Base-by-base conservation (phyloP, 169 alveolate genomes). In the Plasmodium gaboni region DNA sequence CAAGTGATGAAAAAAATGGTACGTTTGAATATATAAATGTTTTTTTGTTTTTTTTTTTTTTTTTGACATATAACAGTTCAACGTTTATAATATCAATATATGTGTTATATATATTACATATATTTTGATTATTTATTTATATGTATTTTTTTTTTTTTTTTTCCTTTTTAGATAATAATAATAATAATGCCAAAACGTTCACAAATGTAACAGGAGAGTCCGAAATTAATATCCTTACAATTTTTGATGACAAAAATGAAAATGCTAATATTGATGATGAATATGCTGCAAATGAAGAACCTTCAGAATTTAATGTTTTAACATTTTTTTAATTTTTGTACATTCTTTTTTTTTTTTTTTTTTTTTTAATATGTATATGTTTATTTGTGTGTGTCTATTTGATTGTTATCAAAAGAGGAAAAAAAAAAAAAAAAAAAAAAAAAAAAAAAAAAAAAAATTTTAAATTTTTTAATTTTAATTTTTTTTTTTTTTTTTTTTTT, bases 1-100 rank as follows among this genome's bases (percentile, higher is more conserved):
- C 88, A 13, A 88, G 87, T 48, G 68, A 65, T 55, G 46, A 38
- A 38, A 38, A 38, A 38, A 85, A 68, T 17, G 93, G 92, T 70
- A 67, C 78, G 53, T 48, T 51, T 53, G 60, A 50, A 74, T 59
- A 50, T 60, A 48, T n/a, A 65, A 4, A 13, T 13, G 4, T 9
- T 64, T 19, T 15, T 38, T 7, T 65, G 2, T 55, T 15, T 55
- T 55, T 15, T 55, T 55, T 12, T 55, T 6, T 55, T 5, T 55
- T 55, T 55, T 17, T 13, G 9, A 2, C 9, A 55, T n/a, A 12
- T 51, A 51, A 13, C 13, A 12, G 1, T 17, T 55, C 2, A 6
- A 6, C 17, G 17, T 22, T 55, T 55, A 6, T 8, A 55, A 55
- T 55, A 6, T 12, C 28, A 55, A 9, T n/a, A 61, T 2, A 22